phyloP scores from a whole-genome alignment of 1,139 yeast species.

The Sugiyamaella xylanicola region DNA sequence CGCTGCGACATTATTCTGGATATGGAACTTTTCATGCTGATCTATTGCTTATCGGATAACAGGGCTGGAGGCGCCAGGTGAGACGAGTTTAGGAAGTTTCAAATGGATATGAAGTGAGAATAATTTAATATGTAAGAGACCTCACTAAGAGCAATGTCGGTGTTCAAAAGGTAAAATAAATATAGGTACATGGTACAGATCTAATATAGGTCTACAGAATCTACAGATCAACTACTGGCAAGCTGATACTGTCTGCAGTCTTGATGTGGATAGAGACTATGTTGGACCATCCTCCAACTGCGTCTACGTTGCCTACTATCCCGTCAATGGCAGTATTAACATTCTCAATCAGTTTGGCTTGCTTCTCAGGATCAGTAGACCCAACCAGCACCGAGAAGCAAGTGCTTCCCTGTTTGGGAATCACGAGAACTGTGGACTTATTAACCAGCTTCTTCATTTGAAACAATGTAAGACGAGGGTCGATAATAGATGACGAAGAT shows the following conservation, averaged over 20 bases:
- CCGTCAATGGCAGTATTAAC: slow-evolving; percentile 28
- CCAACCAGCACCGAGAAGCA: slow-evolving; percentile 35
- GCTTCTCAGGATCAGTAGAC: slow-evolving; percentile 25
- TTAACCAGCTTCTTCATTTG: slow-evolving; percentile 34
- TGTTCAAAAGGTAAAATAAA: no score
- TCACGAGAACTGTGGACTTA: slow-evolving; percentile 31
- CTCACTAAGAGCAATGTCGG: no score
- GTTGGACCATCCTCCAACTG: slow-evolving; percentile 27
- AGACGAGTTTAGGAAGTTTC: background rate
- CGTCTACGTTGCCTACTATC: slow-evolving; percentile 21
- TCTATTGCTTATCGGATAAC: background rate
- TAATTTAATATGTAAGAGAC: no score
- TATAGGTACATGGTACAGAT: no score
- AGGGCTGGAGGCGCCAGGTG: background rate
- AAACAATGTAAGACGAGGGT: slow-evolving; percentile 29
- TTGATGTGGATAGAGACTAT: slow-evolving; percentile 30
- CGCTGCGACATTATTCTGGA: background rate
- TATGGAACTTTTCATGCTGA: background rate
- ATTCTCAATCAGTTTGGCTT: slow-evolving; percentile 32
- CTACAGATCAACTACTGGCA: slow-evolving; percentile 27
- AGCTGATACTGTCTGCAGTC: slow-evolving; percentile 33
- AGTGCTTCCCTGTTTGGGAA: slow-evolving; percentile 31
- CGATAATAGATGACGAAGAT: slow-evolving; percentile 20
- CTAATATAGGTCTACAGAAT: no score
- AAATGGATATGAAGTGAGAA: background rate